A percentile compares a stretch with the other conserved stretches of the same genome.
Conservation (phyloP, 2,329 filamentous ascomycete species). For the Aspergillus brasiliensis region DNA sequence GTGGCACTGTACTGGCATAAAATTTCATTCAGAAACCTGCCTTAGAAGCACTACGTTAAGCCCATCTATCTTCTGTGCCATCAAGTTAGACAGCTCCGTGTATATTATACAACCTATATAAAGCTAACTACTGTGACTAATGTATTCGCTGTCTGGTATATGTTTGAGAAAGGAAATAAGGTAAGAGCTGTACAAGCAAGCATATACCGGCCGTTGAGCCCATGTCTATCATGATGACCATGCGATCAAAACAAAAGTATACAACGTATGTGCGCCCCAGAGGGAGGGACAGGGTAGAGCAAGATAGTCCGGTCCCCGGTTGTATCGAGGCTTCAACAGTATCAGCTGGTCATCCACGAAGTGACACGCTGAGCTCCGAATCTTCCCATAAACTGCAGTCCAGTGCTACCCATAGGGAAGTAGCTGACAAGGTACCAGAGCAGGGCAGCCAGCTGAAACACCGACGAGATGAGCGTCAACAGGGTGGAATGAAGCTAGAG, state of each 20-base stretch:
- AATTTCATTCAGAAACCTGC: too few species aligned
- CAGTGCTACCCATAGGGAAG: constrained; percentile 93
- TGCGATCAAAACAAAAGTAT: not conserved
- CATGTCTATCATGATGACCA: not conserved
- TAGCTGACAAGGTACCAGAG: constrained; percentile 96
- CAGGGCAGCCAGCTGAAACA: constrained; percentile 80
- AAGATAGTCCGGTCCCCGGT: not conserved
- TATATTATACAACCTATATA: too few species aligned
- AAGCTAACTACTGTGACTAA: too few species aligned
- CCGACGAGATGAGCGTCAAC: constrained; percentile 79
- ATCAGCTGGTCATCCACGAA: constrained; percentile 80
- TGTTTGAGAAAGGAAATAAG: not conserved
- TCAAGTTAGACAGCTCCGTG: too few species aligned
- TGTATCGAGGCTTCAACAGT: not conserved
- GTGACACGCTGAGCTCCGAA: constrained; percentile 84
- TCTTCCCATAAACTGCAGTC: constrained; percentile 79
- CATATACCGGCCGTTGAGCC: not conserved
- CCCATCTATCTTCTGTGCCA: too few species aligned
- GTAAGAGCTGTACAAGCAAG: not conserved
- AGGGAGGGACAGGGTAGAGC: not conserved
- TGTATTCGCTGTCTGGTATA: too few species aligned
- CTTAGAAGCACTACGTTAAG: too few species aligned
- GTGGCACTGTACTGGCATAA: too few species aligned
- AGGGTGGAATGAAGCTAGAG: constrained; percentile 76
- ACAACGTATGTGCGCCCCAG: not conserved